Conservation (phyloP, 2,329 filamentous ascomycete genomes). For the Aureobasidium namibiae region DNA sequence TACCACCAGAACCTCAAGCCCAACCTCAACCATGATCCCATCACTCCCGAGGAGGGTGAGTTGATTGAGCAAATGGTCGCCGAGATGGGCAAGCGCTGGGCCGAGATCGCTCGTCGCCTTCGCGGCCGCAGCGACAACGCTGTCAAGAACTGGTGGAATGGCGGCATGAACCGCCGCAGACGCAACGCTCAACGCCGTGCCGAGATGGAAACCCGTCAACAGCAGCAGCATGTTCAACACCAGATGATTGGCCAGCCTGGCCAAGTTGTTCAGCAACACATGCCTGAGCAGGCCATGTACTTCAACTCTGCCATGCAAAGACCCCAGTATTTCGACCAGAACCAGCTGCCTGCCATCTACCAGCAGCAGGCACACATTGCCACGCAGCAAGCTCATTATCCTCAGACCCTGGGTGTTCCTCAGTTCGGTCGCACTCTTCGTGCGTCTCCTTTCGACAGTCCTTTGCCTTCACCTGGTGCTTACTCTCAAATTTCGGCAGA, state of each 20-base stretch:
- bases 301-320: conserved; percentile 16
- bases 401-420: conserved; percentile 26
- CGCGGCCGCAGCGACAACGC: conserved; percentile 86
- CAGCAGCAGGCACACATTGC: conserved; percentile 16
- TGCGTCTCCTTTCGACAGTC: conserved; percentile 39
- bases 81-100: conserved; percentile 81
- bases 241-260: conserved; percentile 16
- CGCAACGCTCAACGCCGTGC: conserved; percentile 29
- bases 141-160: conserved; percentile 98
- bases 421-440: conserved; percentile 23
- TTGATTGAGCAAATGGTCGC: conserved; percentile 70
- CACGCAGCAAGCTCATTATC: conserved; percentile 15
- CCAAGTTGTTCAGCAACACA: conserved; percentile 18
- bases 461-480: conserved; percentile 55
- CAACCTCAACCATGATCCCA: conserved; percentile 67
- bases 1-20: conserved; percentile 91
- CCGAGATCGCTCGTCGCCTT: conserved; percentile 77
- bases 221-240: conserved; percentile 18
- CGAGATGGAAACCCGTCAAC: conserved; percentile 24
- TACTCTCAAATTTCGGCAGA: conserved; percentile 56
- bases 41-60: conserved; percentile 66
- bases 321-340: conserved; percentile 17
- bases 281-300: conserved; percentile 19
- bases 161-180: conserved; percentile 72
- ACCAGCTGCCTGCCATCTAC: conserved; percentile 16